phyloP scores from a whole-genome alignment of 805 yeast species.

The Starmerella bombicola region DNA sequence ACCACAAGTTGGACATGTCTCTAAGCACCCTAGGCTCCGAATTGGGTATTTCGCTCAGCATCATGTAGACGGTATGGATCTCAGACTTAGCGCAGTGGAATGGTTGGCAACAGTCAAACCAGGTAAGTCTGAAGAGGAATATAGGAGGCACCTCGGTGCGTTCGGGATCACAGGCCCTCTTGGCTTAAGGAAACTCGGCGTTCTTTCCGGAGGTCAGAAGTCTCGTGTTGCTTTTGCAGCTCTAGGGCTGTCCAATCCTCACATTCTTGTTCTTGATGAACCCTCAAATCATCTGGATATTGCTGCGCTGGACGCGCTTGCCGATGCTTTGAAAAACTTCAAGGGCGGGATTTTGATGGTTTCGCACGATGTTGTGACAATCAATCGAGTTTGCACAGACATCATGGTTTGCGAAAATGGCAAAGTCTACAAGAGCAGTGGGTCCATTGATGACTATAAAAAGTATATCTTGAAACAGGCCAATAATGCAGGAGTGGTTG shows the following conservation, averaged over 20 bases:
- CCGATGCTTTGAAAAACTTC: slow-evolving; percentile 76
- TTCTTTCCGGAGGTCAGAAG: slow-evolving; percentile 94
- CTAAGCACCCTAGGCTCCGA: slow-evolving; percentile 73
- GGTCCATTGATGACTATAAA: slow-evolving; percentile 79
- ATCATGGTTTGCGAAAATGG: slow-evolving; percentile 93
- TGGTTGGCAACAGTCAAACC: slow-evolving; percentile 89
- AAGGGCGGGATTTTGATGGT: slow-evolving; percentile 97
- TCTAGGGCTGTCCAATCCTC: slow-evolving; percentile 78
- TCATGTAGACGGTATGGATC: slow-evolving; percentile 95
- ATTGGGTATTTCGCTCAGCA: slow-evolving; percentile 98
- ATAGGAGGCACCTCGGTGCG: slow-evolving; percentile 90
- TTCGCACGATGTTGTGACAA: slow-evolving; percentile 90
- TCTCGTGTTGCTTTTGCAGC: slow-evolving; percentile 98
- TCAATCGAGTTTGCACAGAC: slow-evolving; percentile 78
- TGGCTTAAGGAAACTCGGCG: slow-evolving; percentile 80
- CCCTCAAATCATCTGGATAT: slow-evolving; percentile 98
- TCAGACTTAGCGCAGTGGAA: slow-evolving; percentile 69
- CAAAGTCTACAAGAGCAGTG: slow-evolving; percentile 62
- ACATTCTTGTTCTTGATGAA: slow-evolving; percentile 84
- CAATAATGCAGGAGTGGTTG: slow-evolving; percentile 79
- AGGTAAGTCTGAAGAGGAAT: slow-evolving; percentile 91
- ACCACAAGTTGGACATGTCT: slow-evolving; percentile 68
- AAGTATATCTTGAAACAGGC: slow-evolving; percentile 72
- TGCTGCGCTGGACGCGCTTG: slow-evolving; percentile 89
- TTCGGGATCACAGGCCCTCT: slow-evolving; percentile 94